Base-by-base conservation (phyloP, 768 basidiomycete genomes). In the Kwoniella botswanensis region DNA sequence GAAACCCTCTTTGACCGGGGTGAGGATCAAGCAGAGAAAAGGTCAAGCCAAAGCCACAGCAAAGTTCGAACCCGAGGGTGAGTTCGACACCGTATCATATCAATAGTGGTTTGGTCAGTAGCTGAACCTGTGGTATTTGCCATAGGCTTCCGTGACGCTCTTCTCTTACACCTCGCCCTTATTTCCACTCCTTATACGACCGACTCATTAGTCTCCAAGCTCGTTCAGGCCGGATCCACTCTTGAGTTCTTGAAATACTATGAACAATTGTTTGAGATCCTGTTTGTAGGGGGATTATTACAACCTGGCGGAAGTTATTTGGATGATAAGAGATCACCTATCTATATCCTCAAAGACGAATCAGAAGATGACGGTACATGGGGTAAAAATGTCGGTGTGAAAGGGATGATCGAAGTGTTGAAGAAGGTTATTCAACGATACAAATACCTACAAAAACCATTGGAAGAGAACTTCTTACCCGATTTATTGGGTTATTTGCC, bases 241-340 rank as follows among this genome's bases (percentile, higher is more conserved):
- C 91, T 99, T 84, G 97, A 99, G 85, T 91, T 90, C 81, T 90
- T 95, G 85, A 97, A 97, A 86, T 98, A 98, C 90, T 92, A 93
- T 85, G 94, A 97, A 78, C 88, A 91, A 67, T 90, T 98, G 78
- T 98, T 97, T 85, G 95, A 99, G 86, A 89, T 97, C 86, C 88
- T 98, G 82, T 89, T 99, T 79, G 91, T 94, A 80, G 96, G 96
- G 60, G 93, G 94, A 53, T 91, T 99, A 73, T 89, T 99, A 78
- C 95, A 98, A 85, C 97, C 96, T 21, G 96, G 96, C 63, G 96
- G 96, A 71, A 89, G 87, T 78, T 94, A 92, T 85, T 79, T 98
- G 85, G 94, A 97, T 54, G 79, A 79, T 61, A 91, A 93, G 35
- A 86, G 89, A 15, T 94, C 91, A 46, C 93, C 94, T 50, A 95